Base-by-base conservation (phyloP, 768 basidiomycete species). In the Pisolithus orientalis region DNA sequence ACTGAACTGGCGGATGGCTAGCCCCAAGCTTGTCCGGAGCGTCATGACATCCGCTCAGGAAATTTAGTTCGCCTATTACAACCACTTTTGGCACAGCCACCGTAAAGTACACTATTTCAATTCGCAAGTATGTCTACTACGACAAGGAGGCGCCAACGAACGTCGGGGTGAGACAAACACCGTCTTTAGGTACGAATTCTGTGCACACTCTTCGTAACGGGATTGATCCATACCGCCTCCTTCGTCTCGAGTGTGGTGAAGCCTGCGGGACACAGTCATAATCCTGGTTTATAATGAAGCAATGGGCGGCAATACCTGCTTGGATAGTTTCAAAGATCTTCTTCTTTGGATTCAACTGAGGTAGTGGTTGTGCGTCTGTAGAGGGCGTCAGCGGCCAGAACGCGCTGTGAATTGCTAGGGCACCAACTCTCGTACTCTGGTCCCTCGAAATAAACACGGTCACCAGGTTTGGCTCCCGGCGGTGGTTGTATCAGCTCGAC, bases 271-370 rank as follows among this genome's bases (percentile, higher is more conserved):
- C 47, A 10, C 32, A 11, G 10, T 53, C 27, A 50, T 34, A 51
- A 53, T n/a, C 45, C 14, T 28, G 46, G 27, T 5, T 7, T 40
- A 44, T 44, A 48, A 43, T 46, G 57, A 44, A 34, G n/a, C 50
- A 51, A n/a, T 49, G 32, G 29, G 32, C 0, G 14, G 29, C 14
- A 70, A 24, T 59, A 85, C 91, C 87, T 47, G 94, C 93, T 65
- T 96, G 96, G 47, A 99, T 82, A 0, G 94, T 87, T 72, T 99
- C 96, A 62, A 97, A 99, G 31, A 98, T 90, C 74, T 98, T 99
- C 76, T 96, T 98, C 74, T 98, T 99, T 11, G 96, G 96, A 70
- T 97, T 97, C 52, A 99, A 75, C 62, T 94, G 92, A 6, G 86
- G 63, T 24, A 95, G 72, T 0, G 94, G 88, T 17, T 75, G 78